Percentiles rank a stretch among this genome's conserved stretches.
These are phyloP conservation scores for Aspergillus phoenicis DNA, from an alignment of 2,329 filamentous ascomycete species.

Conservation along the genomic window DNA sequence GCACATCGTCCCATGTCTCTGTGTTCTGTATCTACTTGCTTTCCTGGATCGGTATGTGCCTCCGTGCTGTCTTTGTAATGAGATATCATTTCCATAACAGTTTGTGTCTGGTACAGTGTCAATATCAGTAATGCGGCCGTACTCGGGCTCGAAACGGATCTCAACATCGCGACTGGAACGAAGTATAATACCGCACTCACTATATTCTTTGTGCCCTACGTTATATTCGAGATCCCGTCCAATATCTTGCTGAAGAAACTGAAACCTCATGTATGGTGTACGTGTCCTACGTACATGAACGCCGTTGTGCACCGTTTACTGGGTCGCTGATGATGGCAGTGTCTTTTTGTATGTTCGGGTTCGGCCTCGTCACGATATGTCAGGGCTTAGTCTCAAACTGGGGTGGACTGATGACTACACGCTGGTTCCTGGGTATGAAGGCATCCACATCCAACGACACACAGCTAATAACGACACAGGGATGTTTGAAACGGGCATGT, in stretches of 20 bases:
- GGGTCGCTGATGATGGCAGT: slow-evolving; percentile 43
- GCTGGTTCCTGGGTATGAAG: slow-evolving; percentile 72
- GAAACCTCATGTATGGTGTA: slow-evolving; percentile 67
- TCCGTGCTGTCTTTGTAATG: background rate
- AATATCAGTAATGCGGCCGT: slow-evolving; percentile 78
- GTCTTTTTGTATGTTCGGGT: slow-evolving; percentile 79
- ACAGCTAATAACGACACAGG: slow-evolving; percentile 38
- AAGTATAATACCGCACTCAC: slow-evolving; percentile 76
- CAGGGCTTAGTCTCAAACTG: slow-evolving; percentile 81
- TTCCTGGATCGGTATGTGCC: slow-evolving; percentile 59
- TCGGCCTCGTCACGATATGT: slow-evolving; percentile 72
- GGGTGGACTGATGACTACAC: slow-evolving; percentile 71
- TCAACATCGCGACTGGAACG: slow-evolving; percentile 55
- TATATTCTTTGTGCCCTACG: slow-evolving; percentile 81
- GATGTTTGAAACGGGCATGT: slow-evolving; percentile 71
- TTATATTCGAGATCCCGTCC: slow-evolving; percentile 66
- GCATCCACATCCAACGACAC: no score
- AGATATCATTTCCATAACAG: slow-evolving; percentile 1
- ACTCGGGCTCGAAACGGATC: slow-evolving; percentile 65
- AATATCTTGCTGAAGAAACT: slow-evolving; percentile 72
- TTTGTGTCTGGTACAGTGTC: slow-evolving; percentile 51
- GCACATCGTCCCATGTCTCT: slow-evolving; percentile 71
- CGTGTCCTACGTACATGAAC: slow-evolving; percentile 18
- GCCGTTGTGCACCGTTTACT: background rate
- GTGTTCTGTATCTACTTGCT: slow-evolving; percentile 70